These are phyloP conservation scores for Sphaerostilbella broomeana DNA, from an alignment of 2,329 filamentous ascomycete species.

Conservation along the genomic window DNA sequence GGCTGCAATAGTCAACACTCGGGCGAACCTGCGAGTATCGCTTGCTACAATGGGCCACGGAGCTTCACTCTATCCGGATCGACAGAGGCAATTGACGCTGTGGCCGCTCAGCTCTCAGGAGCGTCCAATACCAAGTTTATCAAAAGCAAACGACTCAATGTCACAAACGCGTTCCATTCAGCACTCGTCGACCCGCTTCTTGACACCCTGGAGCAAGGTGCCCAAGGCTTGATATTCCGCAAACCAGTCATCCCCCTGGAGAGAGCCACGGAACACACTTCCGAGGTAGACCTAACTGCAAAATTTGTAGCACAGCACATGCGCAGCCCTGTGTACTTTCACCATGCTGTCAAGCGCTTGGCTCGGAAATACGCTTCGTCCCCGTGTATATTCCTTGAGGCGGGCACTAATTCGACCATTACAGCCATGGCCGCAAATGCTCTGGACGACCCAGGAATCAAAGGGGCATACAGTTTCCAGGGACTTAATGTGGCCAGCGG, in stretches of 20 bases:
- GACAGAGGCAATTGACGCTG: slow-evolving; percentile 23
- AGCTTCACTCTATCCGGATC: slow-evolving; percentile 38
- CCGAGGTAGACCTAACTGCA: not conserved
- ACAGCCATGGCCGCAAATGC: slow-evolving; percentile 28
- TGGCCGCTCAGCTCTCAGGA: slow-evolving; percentile 8
- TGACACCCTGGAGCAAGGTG: slow-evolving; percentile 21
- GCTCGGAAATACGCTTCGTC: slow-evolving; percentile 19
- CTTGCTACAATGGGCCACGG: slow-evolving; percentile 40
- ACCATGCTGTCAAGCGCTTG: slow-evolving; percentile 35
- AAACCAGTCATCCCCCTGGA: slow-evolving; percentile 11
- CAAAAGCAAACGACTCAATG: slow-evolving; percentile 33
- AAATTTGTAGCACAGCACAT: slow-evolving; percentile 31
- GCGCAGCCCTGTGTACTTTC: slow-evolving; percentile 38
- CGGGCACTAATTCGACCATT: slow-evolving; percentile 33
- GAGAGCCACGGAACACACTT: slow-evolving; percentile 1
- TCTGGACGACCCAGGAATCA: not conserved
- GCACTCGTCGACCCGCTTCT: slow-evolving; percentile 31
- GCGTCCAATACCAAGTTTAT: slow-evolving; percentile 11
- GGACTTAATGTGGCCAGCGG: slow-evolving; percentile 1
- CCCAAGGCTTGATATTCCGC: slow-evolving; percentile 6
- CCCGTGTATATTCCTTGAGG: slow-evolving; percentile 33
- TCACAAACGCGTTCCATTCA: slow-evolving; percentile 44
- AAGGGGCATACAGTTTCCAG: slow-evolving; percentile 1
- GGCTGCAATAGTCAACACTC: slow-evolving; percentile 19
- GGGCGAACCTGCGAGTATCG: slow-evolving; percentile 25